Evolutionary conservation across 2,329 filamentous ascomycete genomes (phyloP).

Genomic region (Leptographium flavum): DNA sequence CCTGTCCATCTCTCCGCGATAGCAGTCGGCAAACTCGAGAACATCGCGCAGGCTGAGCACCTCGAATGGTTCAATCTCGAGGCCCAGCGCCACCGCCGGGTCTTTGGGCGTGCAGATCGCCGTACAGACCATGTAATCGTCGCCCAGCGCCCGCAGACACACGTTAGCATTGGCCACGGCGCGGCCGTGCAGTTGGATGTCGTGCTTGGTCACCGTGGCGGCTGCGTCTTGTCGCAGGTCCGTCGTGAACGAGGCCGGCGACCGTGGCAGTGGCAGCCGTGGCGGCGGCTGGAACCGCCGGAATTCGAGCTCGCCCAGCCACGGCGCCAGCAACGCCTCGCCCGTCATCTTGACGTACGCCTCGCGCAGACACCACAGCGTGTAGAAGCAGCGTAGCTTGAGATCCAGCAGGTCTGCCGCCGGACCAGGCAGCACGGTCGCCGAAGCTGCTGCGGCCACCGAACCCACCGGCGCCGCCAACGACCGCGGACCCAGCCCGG

Average conservation of each 20-base stretch:
- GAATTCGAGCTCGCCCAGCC: conserved; percentile 60
- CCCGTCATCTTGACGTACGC: conserved; percentile 75
- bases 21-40: conserved; percentile 25
- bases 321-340: conserved; percentile 59
- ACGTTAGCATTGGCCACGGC: conserved; percentile 27
- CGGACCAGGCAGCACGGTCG: conserved; percentile 14
- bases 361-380: conserved; percentile 67
- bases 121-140: conserved; percentile 40
- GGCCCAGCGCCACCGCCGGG: conserved; percentile 22
- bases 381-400: conserved; percentile 58
- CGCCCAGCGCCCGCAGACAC: conserved; percentile 27
- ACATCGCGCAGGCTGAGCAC: conserved; percentile 30
- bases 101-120: conserved; percentile 28
- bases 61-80: conserved; percentile 26
- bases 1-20: no score
- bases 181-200: conserved; percentile 25
- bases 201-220: conserved; percentile 20
- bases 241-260: conserved; percentile 11
- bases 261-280: conserved; percentile 2
- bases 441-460: neutral
- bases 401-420: conserved; percentile 34
- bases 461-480: conserved; percentile 3
- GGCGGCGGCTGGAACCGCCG: conserved; percentile 42
- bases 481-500: no score
- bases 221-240: conserved; percentile 17